These are phyloP conservation scores for Helianthus tuberosus DNA, from an alignment of 129 eudicot species.

Conservation along the genomic window DNA sequence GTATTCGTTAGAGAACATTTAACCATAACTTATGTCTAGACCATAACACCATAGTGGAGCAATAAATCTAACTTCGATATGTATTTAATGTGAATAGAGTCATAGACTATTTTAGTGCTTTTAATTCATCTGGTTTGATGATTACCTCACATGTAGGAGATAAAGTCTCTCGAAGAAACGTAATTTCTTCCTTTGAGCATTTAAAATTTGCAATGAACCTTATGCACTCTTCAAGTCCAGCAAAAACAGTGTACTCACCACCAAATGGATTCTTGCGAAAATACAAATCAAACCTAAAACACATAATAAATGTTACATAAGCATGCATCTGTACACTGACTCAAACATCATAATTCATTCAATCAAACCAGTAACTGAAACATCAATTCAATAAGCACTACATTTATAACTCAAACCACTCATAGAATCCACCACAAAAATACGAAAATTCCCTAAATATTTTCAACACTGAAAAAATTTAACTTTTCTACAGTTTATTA, in stretches of 20 bases:
- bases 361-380: slow-evolving; percentile 11
- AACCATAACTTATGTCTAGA: not conserved
- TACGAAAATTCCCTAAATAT: slow-evolving; percentile 1
- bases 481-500: no score
- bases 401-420: no score
- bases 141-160: slow-evolving; percentile 88
- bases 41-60: not conserved
- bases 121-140: not conserved
- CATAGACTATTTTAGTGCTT: not conserved
- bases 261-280: slow-evolving; percentile 88
- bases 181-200: slow-evolving; percentile 71
- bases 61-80: not conserved
- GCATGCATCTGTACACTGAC: not conserved
- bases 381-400: not conserved
- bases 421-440: not conserved
- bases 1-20: slow-evolving; percentile 16
- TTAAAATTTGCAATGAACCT: slow-evolving; percentile 80
- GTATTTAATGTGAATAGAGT: not conserved
- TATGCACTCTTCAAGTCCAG: slow-evolving; percentile 97
- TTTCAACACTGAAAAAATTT: no score
- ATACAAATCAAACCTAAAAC: slow-evolving; percentile 87
- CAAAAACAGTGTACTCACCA: slow-evolving; percentile 95
- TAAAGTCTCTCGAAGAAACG: slow-evolving; percentile 58
- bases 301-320: slow-evolving; percentile 18
- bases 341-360: slow-evolving; percentile 3